Conservation (phyloP, 306 rosid genomes). For the Vicia sativa region DNA sequence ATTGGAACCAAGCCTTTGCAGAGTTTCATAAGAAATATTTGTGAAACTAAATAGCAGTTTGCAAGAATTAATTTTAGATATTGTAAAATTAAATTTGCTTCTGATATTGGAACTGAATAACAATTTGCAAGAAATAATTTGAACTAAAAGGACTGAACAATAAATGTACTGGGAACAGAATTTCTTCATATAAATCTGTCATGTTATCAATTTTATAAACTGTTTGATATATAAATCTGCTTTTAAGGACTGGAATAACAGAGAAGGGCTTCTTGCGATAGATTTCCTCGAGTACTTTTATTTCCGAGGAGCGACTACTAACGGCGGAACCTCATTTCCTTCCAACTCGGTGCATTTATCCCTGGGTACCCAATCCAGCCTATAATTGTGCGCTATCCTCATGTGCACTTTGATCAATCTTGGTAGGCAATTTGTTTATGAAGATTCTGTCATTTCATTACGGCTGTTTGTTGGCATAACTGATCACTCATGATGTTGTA, state of each 20-base stretch:
- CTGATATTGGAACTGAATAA: conserved; percentile 26
- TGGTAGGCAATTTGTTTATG: conserved; percentile 62
- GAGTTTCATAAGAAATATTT: conserved; percentile 6
- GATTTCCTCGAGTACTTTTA: conserved; percentile 88
- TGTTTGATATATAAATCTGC: conserved; percentile 91
- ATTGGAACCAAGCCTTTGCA: conserved; percentile 26
- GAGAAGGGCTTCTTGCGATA: conserved; percentile 87
- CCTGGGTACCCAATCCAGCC: conserved; percentile 90
- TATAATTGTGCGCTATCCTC: conserved; percentile 88
- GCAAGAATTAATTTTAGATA: neutral
- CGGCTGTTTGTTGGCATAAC: conserved; percentile 32
- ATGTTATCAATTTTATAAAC: conserved; percentile 69
- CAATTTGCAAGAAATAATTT: conserved; percentile 24
- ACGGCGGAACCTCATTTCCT: conserved; percentile 88
- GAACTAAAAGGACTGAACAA: conserved; percentile 11
- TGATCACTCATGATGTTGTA: conserved; percentile 31
- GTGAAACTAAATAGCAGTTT: neutral
- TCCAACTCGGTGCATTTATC: conserved; percentile 96
- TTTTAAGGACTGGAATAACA: conserved; percentile 96
- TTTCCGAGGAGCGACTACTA: conserved; percentile 98
- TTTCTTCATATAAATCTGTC: conserved; percentile 35
- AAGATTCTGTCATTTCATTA: conserved; percentile 35
- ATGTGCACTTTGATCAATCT: conserved; percentile 96
- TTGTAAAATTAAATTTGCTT: conserved; percentile 17
- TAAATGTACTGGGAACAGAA: conserved; percentile 28